Conservation (phyloP, 2,329 filamentous ascomycete species). For the Talaromyces verruculosus region DNA sequence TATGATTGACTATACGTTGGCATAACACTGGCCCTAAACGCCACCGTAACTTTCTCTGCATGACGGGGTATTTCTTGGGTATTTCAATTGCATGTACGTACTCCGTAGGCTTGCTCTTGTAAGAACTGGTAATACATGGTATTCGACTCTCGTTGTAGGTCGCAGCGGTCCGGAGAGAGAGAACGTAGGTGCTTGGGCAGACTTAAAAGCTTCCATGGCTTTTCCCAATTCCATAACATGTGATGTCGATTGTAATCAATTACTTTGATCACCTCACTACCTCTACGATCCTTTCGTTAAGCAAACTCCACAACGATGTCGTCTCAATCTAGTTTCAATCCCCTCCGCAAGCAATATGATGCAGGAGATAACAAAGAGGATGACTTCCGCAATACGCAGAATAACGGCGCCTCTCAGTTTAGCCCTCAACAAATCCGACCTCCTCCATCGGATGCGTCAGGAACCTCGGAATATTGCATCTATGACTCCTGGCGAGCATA, state of each 20-base stretch:
- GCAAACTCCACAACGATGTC: not conserved
- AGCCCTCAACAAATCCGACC: not conserved
- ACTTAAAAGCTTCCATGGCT: not conserved
- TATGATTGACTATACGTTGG: not conserved
- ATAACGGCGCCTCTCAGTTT: not conserved
- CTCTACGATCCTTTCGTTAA: not conserved
- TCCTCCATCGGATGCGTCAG: not conserved
- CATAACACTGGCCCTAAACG: not conserved
- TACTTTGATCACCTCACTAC: not conserved
- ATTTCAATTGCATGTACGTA: not conserved
- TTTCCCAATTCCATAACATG: not conserved
- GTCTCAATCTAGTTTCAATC: not conserved
- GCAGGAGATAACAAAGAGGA: not conserved
- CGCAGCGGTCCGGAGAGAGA: not conserved
- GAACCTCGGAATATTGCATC: not conserved
- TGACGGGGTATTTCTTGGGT: not conserved
- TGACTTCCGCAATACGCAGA: not conserved
- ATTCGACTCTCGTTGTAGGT: not conserved
- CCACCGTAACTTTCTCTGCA: not conserved
- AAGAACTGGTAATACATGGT: not conserved
- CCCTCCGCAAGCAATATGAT: not conserved
- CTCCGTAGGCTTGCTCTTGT: not conserved
- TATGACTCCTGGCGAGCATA: constrained; percentile 1
- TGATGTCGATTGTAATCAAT: not conserved
- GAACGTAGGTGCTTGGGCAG: not conserved